These are phyloP conservation scores for Colletotrichum noveboracense DNA, from an alignment of 2,329 filamentous ascomycete species.

Conservation along the genomic window DNA sequence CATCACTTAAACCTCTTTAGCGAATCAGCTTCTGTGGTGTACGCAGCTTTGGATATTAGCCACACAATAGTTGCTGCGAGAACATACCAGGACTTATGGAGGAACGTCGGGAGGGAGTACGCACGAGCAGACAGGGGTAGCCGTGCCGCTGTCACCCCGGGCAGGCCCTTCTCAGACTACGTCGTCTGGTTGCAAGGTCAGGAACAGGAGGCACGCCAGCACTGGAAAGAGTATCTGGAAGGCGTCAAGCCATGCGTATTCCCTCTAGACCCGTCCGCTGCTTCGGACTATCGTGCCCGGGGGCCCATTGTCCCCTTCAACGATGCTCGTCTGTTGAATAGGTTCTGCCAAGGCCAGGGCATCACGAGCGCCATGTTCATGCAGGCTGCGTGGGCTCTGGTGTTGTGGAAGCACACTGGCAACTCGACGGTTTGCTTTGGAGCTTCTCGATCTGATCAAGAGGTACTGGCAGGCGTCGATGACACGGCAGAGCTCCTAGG, in stretches of 20 bases:
- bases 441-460: not conserved
- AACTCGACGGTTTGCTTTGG: not conserved
- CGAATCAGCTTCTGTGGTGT: not conserved
- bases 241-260: not conserved
- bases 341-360: not conserved
- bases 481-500: not conserved
- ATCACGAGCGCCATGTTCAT: not conserved
- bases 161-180: not conserved
- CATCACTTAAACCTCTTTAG: not conserved
- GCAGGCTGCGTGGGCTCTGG: not conserved
- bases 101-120: not conserved
- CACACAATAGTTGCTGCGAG: not conserved
- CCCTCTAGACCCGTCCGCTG: not conserved
- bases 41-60: accelerated
- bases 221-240: not conserved
- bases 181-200: not conserved
- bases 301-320: not conserved
- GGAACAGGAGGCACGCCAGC: not conserved
- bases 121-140: not conserved
- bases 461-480: not conserved
- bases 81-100: not conserved
- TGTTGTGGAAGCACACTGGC: not conserved
- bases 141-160: not conserved
- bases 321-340: not conserved
- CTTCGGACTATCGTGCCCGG: not conserved